Evolutionary conservation across 805 yeast genomes (phyloP), one percentile per base, ranked within the genome.

Genomic region (Candida sithepensis): DNA sequence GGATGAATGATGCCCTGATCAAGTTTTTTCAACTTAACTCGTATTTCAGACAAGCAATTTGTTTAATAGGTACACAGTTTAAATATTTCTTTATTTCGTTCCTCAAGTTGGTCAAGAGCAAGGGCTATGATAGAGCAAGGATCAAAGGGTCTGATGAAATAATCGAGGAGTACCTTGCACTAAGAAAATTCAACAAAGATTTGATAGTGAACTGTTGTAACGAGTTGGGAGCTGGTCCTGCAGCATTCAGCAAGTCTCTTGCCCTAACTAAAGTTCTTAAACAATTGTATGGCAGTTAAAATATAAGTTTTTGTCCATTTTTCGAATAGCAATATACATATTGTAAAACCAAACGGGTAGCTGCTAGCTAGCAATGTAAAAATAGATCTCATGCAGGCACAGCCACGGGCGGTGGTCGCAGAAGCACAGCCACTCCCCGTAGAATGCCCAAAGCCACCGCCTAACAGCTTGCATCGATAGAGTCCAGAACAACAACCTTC

Each of bases 231-330:
- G n/a, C 21, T 10, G 21, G 33, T 6, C 28, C 16, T 10, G 39
- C n/a, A 13, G 28, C 18, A 13, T 55, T 55, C 39, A 50, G 48
- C 12, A 45, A 48, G 33, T 50, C 57, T 3, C 43, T 55, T 10
- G 59, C 57, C 1, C 21, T 52, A 39, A 55, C 57, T 3, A 41
- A 45, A 21, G 52, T 55, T 20, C 51, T 55, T 14, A 47, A 50
- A 16, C 50, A 45, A 24, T 23, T 55, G 16, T 34, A 7, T 34
- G 10, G 20, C 16, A 16, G 20, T 34, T 16, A 16, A 32, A 32
- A n/a, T 32, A n/a, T 12, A 6, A 9, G 18, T n/a, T n/a, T n/a
- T n/a, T n/a, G n/a, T n/a, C n/a, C n/a, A n/a, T n/a, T n/a, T n/a
- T n/a, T n/a, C n/a, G n/a, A n/a, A n/a, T n/a, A n/a, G n/a, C n/a